phyloP scores from a whole-genome alignment of 2,329 filamentous ascomycete species.

The Escovopsis weberi region DNA sequence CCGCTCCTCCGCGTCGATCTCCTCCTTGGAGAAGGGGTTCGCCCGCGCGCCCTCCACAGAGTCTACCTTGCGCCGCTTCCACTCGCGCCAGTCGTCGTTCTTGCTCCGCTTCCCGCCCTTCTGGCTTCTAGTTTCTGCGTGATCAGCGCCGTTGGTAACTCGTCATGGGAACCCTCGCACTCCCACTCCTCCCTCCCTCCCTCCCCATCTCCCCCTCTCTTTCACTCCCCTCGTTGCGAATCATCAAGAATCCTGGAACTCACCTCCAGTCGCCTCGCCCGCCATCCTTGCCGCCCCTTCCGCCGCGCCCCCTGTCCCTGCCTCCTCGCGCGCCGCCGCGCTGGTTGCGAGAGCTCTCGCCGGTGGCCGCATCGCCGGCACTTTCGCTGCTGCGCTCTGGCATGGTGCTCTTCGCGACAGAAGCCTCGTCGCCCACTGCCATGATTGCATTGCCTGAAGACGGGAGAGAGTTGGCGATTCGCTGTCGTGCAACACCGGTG shows the following conservation, averaged over 20 bases:
- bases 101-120: constrained; percentile 24
- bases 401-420: constrained; percentile 12
- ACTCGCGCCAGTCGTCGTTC: constrained; percentile 25
- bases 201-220: no score
- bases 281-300: not conserved
- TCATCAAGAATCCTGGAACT: not conserved
- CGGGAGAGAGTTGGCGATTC: not conserved
- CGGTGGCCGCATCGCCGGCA: constrained; percentile 3
- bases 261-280: constrained; percentile 10
- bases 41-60: constrained; percentile 15
- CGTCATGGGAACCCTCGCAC: no score
- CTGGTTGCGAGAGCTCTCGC: constrained; percentile 5
- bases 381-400: constrained; percentile 7
- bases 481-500: no score
- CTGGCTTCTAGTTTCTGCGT: constrained; percentile 18
- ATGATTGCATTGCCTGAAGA: constrained; percentile 16
- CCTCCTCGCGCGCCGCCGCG: constrained; percentile 10
- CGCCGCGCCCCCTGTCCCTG: constrained; percentile 12
- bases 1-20: constrained; percentile 76
- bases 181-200: no score
- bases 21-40: constrained; percentile 52
- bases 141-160: constrained; percentile 19
- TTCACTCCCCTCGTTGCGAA: no score
- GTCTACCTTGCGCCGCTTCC: constrained; percentile 27
- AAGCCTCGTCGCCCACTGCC: constrained; percentile 17